Base-by-base conservation (phyloP, 2,329 filamentous ascomycete species). In the Sporothrix euskadiensis region DNA sequence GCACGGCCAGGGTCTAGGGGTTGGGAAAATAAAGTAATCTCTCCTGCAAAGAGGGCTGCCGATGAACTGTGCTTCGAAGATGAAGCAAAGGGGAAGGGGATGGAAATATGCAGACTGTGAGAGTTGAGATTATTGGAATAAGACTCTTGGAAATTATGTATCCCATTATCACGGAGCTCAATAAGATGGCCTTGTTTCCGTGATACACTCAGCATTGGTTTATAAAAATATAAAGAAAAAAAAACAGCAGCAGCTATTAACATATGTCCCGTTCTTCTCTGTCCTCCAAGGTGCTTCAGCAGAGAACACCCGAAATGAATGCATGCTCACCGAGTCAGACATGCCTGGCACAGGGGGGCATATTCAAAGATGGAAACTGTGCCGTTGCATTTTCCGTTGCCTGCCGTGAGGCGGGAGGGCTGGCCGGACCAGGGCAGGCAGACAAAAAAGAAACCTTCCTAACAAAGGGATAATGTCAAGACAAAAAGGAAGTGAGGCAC, bases 1-100 rank as follows among this genome's bases (percentile, higher is more conserved):
- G 44, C 14, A 69, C 47, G 30, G 65, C 65, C 65, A 69, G 65
- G 65, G 65, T n/a, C 54, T 49, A 69, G 47, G 49, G 47, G 65
- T n/a, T 7, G n/a, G 41, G 19, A 49, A 69, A 35, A 69, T 69
- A 69, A 39, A 56, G 66, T 56, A 56, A 56, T 69, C 32, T 56
- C 47, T 56, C 66, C 66, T 49, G 49, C 47, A 69, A 41, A 69
- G 30, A 69, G 66, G 30, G 26, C 65, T 32, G 63, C 52, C 41
- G 65, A 49, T 49, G 44, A 35, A 68, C 26, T 16, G 30, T 3
- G n/a, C 22, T 19, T 19, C 4, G 5, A 54, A 59, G 22, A 68
- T 14, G n/a, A 68, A 14, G 1, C 22, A 54, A 22, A 52, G 47
- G 57, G n/a, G 35, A 65, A 56, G 19, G 26, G 47, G 66, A 56